Evolutionary conservation across 2,329 filamentous ascomycete genomes (phyloP), one percentile per base, ranked within the genome.

Genomic region (Cryphonectria radicalis): DNA sequence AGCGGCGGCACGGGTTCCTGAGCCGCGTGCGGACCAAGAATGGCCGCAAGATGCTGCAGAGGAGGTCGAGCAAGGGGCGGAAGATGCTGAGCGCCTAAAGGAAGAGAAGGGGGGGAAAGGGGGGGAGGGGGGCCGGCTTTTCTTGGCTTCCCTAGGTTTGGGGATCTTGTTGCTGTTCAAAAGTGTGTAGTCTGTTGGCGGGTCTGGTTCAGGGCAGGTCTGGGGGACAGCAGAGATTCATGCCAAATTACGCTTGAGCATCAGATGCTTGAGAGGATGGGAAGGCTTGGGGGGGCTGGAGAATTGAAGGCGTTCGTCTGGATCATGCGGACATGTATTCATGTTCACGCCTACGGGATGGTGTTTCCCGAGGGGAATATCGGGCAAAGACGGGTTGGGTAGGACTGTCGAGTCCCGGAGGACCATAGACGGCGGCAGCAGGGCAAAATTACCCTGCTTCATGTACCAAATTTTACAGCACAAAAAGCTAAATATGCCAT

Each of bases 1-100:
- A 90, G 83, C 83, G 88, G 35, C 83, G 88, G 74, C 85, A 87
- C 74, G 89, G 88, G 0, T 90, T 89, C 75, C 78, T 90, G 64
- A 83, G 81, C 74, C 81, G 88, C 53, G 78, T 84, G 74, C 81
- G 83, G 74, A 84, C 84, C 63, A 84, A 82, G 77, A 85, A 82
- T 13, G 88, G 88, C 3, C 81, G 84, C 70, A 87, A 85, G 80
- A 87, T 84, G 72, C 76, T 90, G 67, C 79, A 81, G 77, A 80
- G 88, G 76, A 82, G 89, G 79, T 82, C 77, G 79, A 75, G 82
- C 19, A 90, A 89, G 84, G 85, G 87, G 68, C 80, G 88, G 74
- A 81, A 80, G 76, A 79, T 82, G 75, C 71, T 88, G 74, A 78
- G 79, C 53, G 77, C 77, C 69, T 83, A 76, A 50, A n/a, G 25